Evolutionary conservation across 345 rosid genomes (phyloP), one percentile per base, ranked within the genome.

Genomic region (Eucalyptus cloeziana): DNA sequence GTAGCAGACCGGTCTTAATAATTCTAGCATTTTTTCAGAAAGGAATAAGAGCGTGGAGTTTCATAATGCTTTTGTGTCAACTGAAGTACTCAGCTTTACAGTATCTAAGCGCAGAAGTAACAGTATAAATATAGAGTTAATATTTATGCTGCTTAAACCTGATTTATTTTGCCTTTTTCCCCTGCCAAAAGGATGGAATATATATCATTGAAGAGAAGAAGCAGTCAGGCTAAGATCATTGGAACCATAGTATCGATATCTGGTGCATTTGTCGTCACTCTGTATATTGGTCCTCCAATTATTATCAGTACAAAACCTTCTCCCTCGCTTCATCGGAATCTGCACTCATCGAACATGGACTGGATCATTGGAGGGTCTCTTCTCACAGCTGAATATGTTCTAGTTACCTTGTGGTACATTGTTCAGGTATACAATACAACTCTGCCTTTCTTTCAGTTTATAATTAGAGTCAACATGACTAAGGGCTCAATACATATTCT

Each of bases 381-480:
- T 43, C 97, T 97, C 54, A 86, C 96, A 1, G 96, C 92, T 5
- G 97, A 95, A 90, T 96, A 97, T 64, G 90, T 95, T 37, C 91
- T 96, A 13, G 89, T 94, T 88, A 96, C 99, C 10, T 87, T 97
- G 12, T 96, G 99, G 99, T 95, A 95, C 94, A 96, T 97, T 90
- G 96, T 97, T 91, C 97, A 95, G 99, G 99, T 97, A 91, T 9
- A 27, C 33, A 10, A 31, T 30, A 33, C 21, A 52, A 14, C 64
- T n/a, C 43, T 60, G 45, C 83, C 67, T 49, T 21, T 79, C 60
- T 71, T 71, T 43, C 44, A n/a, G 17, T 30, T 40, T 40, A 37
- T 37, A 37, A 37, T 37, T 76, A 10, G 83, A 76, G 1, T 76
- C 45, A 15, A 40, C 45, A 31, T 43, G 40, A 37, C 15, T 22